Evolutionary conservation across 371 early-diverging fungal species (phyloP), one percentile per base, ranked within the genome.

Genomic region (Parasitella parasitica): DNA sequence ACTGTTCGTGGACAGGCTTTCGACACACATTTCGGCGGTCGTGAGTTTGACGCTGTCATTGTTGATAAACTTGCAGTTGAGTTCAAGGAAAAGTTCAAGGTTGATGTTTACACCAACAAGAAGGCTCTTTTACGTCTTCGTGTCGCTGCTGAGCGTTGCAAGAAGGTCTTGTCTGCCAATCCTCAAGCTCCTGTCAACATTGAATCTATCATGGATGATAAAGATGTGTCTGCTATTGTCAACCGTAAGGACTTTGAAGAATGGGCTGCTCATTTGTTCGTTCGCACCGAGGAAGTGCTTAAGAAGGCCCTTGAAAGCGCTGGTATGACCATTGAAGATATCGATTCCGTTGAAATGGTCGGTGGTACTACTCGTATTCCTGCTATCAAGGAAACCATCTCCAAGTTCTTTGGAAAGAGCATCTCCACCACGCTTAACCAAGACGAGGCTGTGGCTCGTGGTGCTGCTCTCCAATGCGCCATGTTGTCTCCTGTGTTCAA

Each of bases 401-500:
- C 89, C 70, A 84, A 90, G 57, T 88, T 90, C 83, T 93, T 98
- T 70, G 84, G 83, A 41, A 90, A 89, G 76, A 91, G 93, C 57
- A 85, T 95, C 66, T 88, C 95, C 32, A 91, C 91, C 69, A 97
- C 97, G 54, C 84, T 98, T 60, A 98, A 98, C 89, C 94, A 94
- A 78, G 98, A 98, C 71, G 98, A 98, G 80, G 97, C 97, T 41
- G 87, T 94, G 66, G 91, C 97, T 37, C 92, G 96, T 75, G 98
- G 98, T 71, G 94, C 95, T 66, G 97, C 97, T 43, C 86, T 97
- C 50, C 94, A 94, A 83, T 97, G 97, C 81, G 98, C 98, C 72
- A 95, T 97, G 80, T 78, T 95, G 59, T 95, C 95, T 34, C 98
- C 98, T n/a, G 92, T 93, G 54, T 96, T 98, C 91, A 93, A 93